Conservation (phyloP, 2,329 filamentous ascomycete species). For the Colletotrichum spinosum region DNA sequence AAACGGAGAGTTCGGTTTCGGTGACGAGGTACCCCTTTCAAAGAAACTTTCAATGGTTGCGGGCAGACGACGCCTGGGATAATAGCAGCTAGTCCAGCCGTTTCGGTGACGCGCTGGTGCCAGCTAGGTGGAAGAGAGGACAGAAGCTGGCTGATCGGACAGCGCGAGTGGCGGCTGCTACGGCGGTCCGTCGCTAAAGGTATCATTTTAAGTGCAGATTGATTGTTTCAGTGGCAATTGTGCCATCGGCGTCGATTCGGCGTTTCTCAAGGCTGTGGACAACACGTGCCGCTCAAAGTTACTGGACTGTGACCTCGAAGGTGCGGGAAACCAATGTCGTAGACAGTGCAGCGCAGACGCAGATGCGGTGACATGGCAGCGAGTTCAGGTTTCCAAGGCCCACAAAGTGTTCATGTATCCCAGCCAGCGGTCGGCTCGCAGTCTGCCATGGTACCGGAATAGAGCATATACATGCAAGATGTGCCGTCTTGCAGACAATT, state of each 20-base stretch:
- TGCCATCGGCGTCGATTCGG: conserved; percentile 41
- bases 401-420: conserved; percentile 8
- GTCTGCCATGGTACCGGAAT: conserved; percentile 21
- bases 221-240: conserved; percentile 36
- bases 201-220: conserved; percentile 30
- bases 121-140: conserved; percentile 28
- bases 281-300: conserved; percentile 26
- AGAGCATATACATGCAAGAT: conserved; percentile 34
- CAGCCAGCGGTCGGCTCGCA: no score
- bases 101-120: conserved; percentile 27
- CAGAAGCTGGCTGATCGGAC: conserved; percentile 20
- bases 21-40: conserved; percentile 9
- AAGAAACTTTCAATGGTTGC: conserved; percentile 14
- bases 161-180: conserved; percentile 32
- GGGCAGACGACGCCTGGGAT: conserved; percentile 18
- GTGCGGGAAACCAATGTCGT: conserved; percentile 23
- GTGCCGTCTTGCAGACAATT: conserved; percentile 36
- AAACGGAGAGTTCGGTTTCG: neutral
- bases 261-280: conserved; percentile 37
- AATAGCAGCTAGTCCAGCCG: conserved; percentile 27
- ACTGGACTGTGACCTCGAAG: conserved; percentile 29
- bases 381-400: no score
- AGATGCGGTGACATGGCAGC: neutral
- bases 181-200: conserved; percentile 25
- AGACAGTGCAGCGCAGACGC: neutral